Evolutionary conservation across 73 alveolate genomes (phyloP).

Genomic region (Paraurostyla sp.): DNA sequence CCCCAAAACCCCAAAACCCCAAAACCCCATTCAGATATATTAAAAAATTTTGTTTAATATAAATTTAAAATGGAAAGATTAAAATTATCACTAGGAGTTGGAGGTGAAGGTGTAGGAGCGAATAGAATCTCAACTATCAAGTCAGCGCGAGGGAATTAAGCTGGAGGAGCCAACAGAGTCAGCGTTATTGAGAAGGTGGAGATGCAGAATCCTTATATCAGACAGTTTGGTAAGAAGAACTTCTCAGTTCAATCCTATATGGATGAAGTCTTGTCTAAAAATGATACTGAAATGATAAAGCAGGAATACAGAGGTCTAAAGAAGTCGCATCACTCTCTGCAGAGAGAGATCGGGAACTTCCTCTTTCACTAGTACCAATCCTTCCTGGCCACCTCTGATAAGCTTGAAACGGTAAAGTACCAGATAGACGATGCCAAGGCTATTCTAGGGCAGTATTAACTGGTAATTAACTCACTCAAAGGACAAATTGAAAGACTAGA

Average conservation of each 20-base stretch:
- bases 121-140: slow-evolving; percentile 8
- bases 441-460: not conserved
- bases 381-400: slow-evolving; percentile 38
- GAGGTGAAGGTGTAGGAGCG: not conserved
- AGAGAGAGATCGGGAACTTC: slow-evolving; percentile 43
- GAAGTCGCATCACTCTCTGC: slow-evolving; percentile 21
- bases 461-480: slow-evolving; percentile 17
- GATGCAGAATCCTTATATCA: slow-evolving; percentile 41
- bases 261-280: slow-evolving; percentile 40
- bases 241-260: slow-evolving; percentile 29
- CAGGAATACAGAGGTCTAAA: slow-evolving; percentile 38
- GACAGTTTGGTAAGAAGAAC: slow-evolving; percentile 38
- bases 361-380: slow-evolving; percentile 7
- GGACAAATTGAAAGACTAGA: slow-evolving; percentile 29
- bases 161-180: slow-evolving; percentile 21
- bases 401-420: slow-evolving; percentile 1
- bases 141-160: not conserved
- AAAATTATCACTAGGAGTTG: not conserved
- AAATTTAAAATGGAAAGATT: not conserved
- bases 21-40: too few species aligned
- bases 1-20: too few species aligned
- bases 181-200: slow-evolving; percentile 51
- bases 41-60: too few species aligned
- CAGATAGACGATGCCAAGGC: slow-evolving; percentile 54
- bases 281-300: slow-evolving; percentile 32